Percentiles rank a stretch among this genome's conserved stretches.
These are phyloP conservation scores for Beauveria sp. DNA, from an alignment of 2,329 filamentous ascomycete genomes.

Conservation along the genomic window DNA sequence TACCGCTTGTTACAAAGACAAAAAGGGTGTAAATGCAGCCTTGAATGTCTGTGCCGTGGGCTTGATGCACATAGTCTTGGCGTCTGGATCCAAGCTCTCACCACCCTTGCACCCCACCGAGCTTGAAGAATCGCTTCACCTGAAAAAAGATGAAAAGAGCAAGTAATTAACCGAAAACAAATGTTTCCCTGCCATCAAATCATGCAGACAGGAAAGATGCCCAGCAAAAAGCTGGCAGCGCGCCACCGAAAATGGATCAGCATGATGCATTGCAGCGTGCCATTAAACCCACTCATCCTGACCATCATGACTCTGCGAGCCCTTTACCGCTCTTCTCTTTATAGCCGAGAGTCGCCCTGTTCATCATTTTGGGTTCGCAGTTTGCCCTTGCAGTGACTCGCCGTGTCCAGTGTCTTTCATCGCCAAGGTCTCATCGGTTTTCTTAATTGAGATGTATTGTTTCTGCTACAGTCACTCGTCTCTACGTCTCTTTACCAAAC, in stretches of 20 bases:
- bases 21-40: no score
- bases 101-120: no score
- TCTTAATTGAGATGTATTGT: neutral
- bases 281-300: constrained; percentile 1
- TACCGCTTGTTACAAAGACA: no score
- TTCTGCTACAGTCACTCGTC: neutral
- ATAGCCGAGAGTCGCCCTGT: neutral
- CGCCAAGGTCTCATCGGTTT: neutral
- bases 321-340: constrained; percentile 3
- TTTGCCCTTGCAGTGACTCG: neutral
- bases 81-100: no score
- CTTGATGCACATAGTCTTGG: no score
- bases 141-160: no score
- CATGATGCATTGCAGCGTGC: neutral
- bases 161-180: no score
- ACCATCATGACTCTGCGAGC: neutral
- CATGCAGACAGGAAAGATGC: neutral
- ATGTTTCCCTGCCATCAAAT: no score
- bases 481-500: neutral
- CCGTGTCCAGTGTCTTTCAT: neutral
- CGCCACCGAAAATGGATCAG: neutral
- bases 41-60: no score
- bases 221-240: neutral
- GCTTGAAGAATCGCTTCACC: no score
- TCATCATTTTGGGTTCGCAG: neutral